Evolutionary conservation across 2,329 filamentous ascomycete species (phyloP), one percentile per base, ranked within the genome.

Genomic region (Fusarium goolgardi): DNA sequence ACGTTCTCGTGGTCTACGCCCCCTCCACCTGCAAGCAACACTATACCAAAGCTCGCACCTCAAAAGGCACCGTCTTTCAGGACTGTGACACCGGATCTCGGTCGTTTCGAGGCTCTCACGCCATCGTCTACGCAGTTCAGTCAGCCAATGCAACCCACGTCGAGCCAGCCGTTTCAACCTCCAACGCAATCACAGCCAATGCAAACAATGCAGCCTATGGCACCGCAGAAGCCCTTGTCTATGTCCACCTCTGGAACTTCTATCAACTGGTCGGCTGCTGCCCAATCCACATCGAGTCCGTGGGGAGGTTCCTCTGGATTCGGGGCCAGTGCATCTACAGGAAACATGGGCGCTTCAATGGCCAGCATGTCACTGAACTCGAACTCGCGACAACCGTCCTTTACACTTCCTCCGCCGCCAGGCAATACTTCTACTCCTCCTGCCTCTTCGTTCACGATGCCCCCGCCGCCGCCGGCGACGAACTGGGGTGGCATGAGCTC

Each of bases 1-100:
- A 79, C 84, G 6, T 91, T 91, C 75, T 84, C 88, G 10, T 91
- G 89, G 88, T 90, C 88, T 3, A 88, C 87, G 4, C 85, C 87
- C 13, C 85, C 87, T 15, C 81, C 80, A 12, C 79, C 85, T 10
- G 76, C 81, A 7, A 78, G 79, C 29, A 74, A 69, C 18, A 76
- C 76, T 9, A 44, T n/a, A 57, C 69, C 77, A 45, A 75, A 71
- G 20, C 69, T 71, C 11, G 63, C 77, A 10, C 67, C 43, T 37
- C 61, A 60, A 50, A 65, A 60, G 39, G 29, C 71, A 50, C 78
- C 79, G 39, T 71, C 65, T 20, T 88, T 84, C 75, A 79, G 87
- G 46, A 88, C 86, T 0, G 84, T 89, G 29, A 88, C 86, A 1
- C 87, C 87, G 0, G 87, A 90, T 63, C 79, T 90, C 1, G 80